Conservation (phyloP, 202 grass and related monocot species). For the Zoysia matrella region DNA sequence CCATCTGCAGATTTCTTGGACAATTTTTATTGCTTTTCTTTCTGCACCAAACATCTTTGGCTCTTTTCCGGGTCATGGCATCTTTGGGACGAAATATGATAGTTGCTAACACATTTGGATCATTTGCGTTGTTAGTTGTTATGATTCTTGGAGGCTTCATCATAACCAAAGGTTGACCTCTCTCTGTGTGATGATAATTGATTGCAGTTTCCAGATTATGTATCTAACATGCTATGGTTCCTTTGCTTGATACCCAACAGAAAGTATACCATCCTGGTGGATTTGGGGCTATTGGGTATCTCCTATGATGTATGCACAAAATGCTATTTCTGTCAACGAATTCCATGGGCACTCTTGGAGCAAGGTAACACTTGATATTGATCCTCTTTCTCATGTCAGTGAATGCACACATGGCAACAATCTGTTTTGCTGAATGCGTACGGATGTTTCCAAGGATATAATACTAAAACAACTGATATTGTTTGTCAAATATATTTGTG, state of each 20-base stretch:
- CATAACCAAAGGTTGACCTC: slow-evolving; percentile 87
- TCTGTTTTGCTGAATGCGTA: slow-evolving; percentile 13
- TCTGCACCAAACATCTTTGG: slow-evolving; percentile 96
- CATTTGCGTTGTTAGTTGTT: slow-evolving; percentile 96
- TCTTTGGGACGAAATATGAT: slow-evolving; percentile 99
- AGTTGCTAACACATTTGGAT: slow-evolving; percentile 98
- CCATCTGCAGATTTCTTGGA: slow-evolving; percentile 77
- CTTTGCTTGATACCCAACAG: slow-evolving; percentile 60
- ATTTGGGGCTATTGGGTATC: slow-evolving; percentile 98
- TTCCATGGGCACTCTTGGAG: slow-evolving; percentile 95
- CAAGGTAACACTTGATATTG: slow-evolving; percentile 64
- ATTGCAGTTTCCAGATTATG: slow-evolving; percentile 26
- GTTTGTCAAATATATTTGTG: slow-evolving; percentile 6
- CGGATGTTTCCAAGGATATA: slow-evolving; percentile 9
- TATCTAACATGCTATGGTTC: slow-evolving; percentile 19
- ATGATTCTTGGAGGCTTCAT: slow-evolving; percentile 99
- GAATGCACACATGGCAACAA: not conserved
- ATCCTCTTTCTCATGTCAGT: not conserved
- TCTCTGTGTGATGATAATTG: slow-evolving; percentile 28
- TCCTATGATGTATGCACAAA: slow-evolving; percentile 99
- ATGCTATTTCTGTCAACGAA: slow-evolving; percentile 98
- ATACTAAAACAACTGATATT: slow-evolving; percentile 16
- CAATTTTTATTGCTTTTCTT: slow-evolving; percentile 98
- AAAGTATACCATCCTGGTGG: slow-evolving; percentile 98
- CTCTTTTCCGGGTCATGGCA: slow-evolving; percentile 97